These are phyloP conservation scores for Chaetoceros tenuissimus DNA, from an alignment of 108 stramenopile genomes.

Conservation along the genomic window DNA sequence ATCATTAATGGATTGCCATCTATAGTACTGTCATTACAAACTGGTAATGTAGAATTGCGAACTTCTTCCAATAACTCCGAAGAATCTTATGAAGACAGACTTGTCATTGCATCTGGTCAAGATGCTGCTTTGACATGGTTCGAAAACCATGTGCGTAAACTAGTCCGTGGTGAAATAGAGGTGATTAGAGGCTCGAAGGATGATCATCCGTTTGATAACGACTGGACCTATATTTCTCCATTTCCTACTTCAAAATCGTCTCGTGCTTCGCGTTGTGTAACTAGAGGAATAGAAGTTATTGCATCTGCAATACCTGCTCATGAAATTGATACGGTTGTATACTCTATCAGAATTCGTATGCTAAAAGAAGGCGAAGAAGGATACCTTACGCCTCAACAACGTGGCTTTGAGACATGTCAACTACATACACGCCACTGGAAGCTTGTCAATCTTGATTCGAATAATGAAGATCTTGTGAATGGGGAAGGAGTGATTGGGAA, in stretches of 20 bases:
- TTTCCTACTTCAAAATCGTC: background rate
- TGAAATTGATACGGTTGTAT: constrained; percentile 19
- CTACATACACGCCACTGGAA: constrained; percentile 40
- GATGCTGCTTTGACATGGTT: constrained; percentile 40
- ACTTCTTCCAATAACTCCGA: background rate
- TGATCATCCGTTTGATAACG: constrained; percentile 13
- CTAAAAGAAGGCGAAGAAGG: constrained; percentile 25
- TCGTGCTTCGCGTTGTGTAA: constrained; percentile 30
- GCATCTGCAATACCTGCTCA: constrained; percentile 22
- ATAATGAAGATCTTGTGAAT: constrained; percentile 11
- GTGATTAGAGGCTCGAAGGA: background rate
- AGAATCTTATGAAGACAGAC: background rate
- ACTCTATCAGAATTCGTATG: constrained; percentile 41
- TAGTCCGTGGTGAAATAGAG: constrained; percentile 8
- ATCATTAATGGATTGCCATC: background rate
- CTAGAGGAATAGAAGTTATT: constrained; percentile 44
- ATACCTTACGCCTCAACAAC: constrained; percentile 25
- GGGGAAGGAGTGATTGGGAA: constrained; percentile 48
- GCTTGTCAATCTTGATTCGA: constrained; percentile 12
- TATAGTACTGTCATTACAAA: background rate
- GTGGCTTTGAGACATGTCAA: constrained; percentile 53
- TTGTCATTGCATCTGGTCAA: constrained; percentile 1
- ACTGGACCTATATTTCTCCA: constrained; percentile 8
- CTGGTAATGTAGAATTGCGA: constrained; percentile 3
- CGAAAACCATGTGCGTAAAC: constrained; percentile 30